Evolutionary conservation across 352 stramenopile genomes (phyloP), one percentile per base, ranked within the genome.

Genomic region (Pythium dissotocum): DNA sequence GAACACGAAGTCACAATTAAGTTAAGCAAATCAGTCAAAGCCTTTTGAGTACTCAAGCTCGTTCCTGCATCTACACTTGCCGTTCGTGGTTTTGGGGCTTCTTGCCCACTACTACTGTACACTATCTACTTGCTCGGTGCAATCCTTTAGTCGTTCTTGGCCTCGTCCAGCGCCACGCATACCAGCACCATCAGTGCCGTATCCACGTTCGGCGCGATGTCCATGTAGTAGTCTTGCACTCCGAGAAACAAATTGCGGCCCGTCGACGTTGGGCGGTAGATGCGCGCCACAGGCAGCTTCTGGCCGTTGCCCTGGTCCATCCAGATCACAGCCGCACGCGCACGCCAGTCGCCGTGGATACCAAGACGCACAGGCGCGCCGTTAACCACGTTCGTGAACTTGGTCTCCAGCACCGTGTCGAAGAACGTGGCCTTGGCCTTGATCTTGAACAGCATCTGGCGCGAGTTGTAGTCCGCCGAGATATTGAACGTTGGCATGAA

Each of bases 121-220:
- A 40, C 35, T 40, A 6, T 40, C 9, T 10, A 40, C 9, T 40
- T 40, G 35, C 35, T 10, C 35, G 9, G 35, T 40, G 4, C 24
- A 26, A 28, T 4, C 16, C 14, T 42, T 44, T 65, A 72, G 46
- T 73, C 67, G 14, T 69, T 73, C 32, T 66, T 63, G 55, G 26
- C 44, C 46, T 76, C 70, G 46, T 76, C 65, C 16, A 79, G 36
- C 5, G 65, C 61, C 1, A 67, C 49, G 24, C 70, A 77, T n/a
- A 79, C 35, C n/a, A 79, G 53, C 21, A 72, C 60, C 44, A 78
- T 67, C n/a, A 77, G 49, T 24, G 61, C 71, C 18, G 55, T 57
- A 52, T 80, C 74, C 14, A 80, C 60, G 54, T 72, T 73, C 4
- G 70, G 58, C 2, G 71, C 70, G 28, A 80, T 70, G 8, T 73